Evolutionary conservation across 257 asterid species (phyloP).

Genomic region (Fraxinus pennsylvanica): DNA sequence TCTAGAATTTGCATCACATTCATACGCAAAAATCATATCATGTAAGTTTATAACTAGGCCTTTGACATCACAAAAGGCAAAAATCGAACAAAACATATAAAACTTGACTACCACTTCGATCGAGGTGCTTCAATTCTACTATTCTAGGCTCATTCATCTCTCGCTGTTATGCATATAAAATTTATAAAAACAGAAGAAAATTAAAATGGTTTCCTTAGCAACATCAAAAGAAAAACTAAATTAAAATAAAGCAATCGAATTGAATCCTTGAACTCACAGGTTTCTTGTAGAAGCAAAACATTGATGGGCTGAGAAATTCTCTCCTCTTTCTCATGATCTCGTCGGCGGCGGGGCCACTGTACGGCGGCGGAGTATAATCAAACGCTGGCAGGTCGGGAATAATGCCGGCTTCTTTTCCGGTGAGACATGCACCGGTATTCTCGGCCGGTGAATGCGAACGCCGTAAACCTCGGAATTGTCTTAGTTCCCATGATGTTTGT

Average conservation of each 20-base stretch:
- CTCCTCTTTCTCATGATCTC: conserved; percentile 33
- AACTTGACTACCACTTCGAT: not conserved
- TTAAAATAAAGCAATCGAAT: not conserved
- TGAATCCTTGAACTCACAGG: conserved; percentile 28
- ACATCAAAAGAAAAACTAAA: not conserved
- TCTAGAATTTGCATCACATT: not conserved
- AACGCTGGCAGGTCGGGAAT: conserved; percentile 30
- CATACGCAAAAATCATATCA: not conserved
- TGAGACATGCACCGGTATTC: not conserved
- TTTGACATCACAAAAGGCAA: not conserved
- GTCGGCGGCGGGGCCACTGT: conserved; percentile 32
- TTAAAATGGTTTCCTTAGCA: not conserved
- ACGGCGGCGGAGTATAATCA: conserved; percentile 35
- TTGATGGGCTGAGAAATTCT: conserved; percentile 41
- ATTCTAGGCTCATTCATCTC: not conserved
- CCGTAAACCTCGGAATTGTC: conserved; percentile 9
- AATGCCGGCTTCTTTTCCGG: not conserved
- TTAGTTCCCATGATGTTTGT: conserved; percentile 16
- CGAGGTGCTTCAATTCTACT: not conserved
- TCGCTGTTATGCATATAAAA: not conserved
- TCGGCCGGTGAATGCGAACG: conserved; percentile 16
- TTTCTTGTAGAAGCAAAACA: conserved; percentile 34
- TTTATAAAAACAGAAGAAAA: not conserved
- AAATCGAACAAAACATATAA: not conserved
- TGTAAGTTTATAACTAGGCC: not conserved